Evolutionary conservation across 164 flowering plant species (phyloP), one percentile per base, ranked within the genome.

Genomic region (Saururus chinensis): DNA sequence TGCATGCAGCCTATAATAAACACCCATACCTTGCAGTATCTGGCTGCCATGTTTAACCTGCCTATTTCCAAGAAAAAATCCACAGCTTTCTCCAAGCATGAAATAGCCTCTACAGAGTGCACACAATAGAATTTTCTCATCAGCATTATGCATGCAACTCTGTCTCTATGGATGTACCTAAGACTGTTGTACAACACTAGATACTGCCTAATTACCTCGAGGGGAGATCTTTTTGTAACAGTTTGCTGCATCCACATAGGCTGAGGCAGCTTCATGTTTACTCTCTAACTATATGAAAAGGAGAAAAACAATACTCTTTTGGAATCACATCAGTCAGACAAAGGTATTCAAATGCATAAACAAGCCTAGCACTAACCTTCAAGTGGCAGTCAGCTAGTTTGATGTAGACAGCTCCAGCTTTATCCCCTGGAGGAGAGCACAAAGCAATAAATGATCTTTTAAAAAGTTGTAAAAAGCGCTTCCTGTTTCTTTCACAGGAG

Each of bases 11-110:
- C 37, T 6, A 30, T 30, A 30, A 6, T 30, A 30, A 30, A 30
- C 37, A 30, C 37, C 37, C 37, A 30, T 30, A 30, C 37, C 37
- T 30, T 30, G 37, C 76, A 79, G 69, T 89, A 84, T 80, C 91
- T 84, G 24, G 92, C 98, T 67, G 92, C 87, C 96, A 89, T 87
- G 71, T 71, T 83, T 40, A 92, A 76, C 76, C 92, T 80, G 63
- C 98, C 98, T 65, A 81, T 82, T 53, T 87, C 96, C 77, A 82
- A 65, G 66, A 88, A 84, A 20, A 81, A 9, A 68, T 83, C 73
- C 42, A 86, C 80, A 16, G 95, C 84, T 66, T 80, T 77, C 48
- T 77, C 83, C 49, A 87, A 74, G 79, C 93, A 84, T 65, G 37
- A 30, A 30, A 85, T 80, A 63, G 96, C 81, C 69, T 89, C 97